A percentile compares a stretch with the other conserved stretches of the same genome.
These are phyloP conservation scores for Daldinia sp. DNA, from an alignment of 2,329 filamentous ascomycete species.

Conservation along the genomic window DNA sequence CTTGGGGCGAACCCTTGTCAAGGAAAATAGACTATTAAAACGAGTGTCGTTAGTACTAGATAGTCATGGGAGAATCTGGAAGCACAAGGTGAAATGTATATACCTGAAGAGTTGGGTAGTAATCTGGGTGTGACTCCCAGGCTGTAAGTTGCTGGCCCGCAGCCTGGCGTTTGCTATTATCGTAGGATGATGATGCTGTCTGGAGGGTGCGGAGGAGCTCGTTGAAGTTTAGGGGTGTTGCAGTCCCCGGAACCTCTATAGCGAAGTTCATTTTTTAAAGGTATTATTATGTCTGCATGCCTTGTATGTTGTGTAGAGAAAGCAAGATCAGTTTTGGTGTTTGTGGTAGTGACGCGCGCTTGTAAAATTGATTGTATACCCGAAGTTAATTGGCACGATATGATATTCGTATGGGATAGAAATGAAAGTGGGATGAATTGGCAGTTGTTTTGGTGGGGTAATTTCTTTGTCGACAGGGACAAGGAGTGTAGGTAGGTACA, in stretches of 20 bases:
- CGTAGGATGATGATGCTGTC: constrained; percentile 72
- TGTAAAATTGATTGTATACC: background rate
- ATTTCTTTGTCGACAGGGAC: constrained; percentile 8
- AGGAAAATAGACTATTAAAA: constrained; percentile 77
- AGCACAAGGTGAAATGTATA: constrained; percentile 40
- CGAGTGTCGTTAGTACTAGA: constrained; percentile 20
- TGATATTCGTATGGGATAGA: background rate
- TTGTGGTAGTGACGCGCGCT: background rate
- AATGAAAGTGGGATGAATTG: constrained; percentile 25
- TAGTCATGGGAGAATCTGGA: background rate
- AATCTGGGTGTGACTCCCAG: constrained; percentile 76
- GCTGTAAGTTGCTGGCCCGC: constrained; percentile 77
- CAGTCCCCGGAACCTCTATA: constrained; percentile 85
- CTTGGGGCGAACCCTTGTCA: constrained; percentile 78
- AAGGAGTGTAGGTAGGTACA: background rate
- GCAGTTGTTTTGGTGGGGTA: background rate
- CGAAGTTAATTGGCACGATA: background rate
- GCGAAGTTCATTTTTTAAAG: constrained; percentile 70
- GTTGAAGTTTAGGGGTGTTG: constrained; percentile 74
- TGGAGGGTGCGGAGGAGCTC: constrained; percentile 75
- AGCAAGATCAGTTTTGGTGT: background rate
- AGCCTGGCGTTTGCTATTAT: constrained; percentile 73
- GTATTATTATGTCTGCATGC: constrained; percentile 10
- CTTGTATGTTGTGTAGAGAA: constrained; percentile 3
- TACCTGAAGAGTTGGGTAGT: constrained; percentile 77